phyloP scores from a whole-genome alignment of 345 rosid genomes.

The Kernera saxatilis region DNA sequence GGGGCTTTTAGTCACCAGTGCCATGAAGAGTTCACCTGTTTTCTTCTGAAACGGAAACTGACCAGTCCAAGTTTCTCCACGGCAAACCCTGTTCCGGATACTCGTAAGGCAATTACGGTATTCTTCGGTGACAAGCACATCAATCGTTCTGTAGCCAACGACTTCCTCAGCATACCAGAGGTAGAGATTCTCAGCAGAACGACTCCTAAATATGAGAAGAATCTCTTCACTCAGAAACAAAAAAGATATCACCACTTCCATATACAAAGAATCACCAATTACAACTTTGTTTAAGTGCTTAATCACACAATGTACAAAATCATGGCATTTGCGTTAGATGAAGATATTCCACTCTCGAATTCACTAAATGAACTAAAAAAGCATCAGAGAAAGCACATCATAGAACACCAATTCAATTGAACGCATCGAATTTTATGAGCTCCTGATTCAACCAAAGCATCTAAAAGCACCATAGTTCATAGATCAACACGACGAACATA shows the following conservation, averaged over 20 bases:
- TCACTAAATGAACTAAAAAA: not conserved
- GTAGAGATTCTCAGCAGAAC: slow-evolving; percentile 65
- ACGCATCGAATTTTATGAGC: not conserved
- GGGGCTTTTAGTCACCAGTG: slow-evolving; percentile 59
- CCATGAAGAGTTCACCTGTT: slow-evolving; percentile 68
- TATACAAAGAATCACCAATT: not conserved
- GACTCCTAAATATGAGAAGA: slow-evolving; percentile 52
- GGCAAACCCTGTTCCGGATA: slow-evolving; percentile 42
- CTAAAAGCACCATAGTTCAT: not conserved
- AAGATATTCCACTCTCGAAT: not conserved
- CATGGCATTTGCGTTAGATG: not conserved
- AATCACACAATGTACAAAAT: not conserved
- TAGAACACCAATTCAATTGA: not conserved
- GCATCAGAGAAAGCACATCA: not conserved
- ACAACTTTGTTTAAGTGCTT: not conserved
- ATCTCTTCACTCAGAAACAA: not conserved
- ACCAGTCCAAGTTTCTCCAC: slow-evolving; percentile 75
- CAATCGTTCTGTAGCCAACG: slow-evolving; percentile 45
- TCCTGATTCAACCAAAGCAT: not conserved
- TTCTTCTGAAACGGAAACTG: slow-evolving; percentile 74
- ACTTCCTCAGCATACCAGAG: slow-evolving; percentile 77
- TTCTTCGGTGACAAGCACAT: slow-evolving; percentile 61
- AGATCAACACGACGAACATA: not conserved
- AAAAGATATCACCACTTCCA: not conserved
- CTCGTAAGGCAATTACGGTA: slow-evolving; percentile 31